Evolutionary conservation across 176 grass and related monocot genomes (phyloP).

Genomic region (Avena sativa): DNA sequence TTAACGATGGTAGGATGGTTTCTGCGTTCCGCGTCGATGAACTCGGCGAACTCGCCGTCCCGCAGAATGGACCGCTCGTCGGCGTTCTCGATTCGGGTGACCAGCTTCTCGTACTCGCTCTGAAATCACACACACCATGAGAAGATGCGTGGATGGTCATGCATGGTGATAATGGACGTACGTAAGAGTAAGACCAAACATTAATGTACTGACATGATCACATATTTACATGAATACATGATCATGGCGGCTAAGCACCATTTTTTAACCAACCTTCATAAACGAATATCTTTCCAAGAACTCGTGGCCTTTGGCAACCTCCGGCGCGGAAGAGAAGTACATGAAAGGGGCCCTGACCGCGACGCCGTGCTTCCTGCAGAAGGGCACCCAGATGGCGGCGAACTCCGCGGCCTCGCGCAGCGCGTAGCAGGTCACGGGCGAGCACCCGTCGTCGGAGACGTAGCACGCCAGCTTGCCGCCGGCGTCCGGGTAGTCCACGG

Average conservation of each 20-base stretch:
- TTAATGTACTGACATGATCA: not conserved
- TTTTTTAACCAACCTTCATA: no score
- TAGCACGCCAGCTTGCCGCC: slow-evolving; percentile 60
- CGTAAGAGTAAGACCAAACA: not conserved
- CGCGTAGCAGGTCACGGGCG: slow-evolving; percentile 51
- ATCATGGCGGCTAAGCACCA: not conserved
- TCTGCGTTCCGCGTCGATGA: slow-evolving; percentile 33
- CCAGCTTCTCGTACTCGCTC: slow-evolving; percentile 57
- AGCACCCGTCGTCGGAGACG: slow-evolving; percentile 68
- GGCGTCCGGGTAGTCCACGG: slow-evolving; percentile 58
- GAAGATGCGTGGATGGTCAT: no score
- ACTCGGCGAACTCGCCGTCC: slow-evolving; percentile 44
- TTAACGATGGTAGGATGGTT: slow-evolving; percentile 60
- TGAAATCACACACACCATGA: no score
- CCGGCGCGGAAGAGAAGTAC: slow-evolving; percentile 49
- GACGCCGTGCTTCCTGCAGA: slow-evolving; percentile 49
- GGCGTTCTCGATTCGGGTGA: slow-evolving; percentile 44
- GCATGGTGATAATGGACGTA: not conserved
- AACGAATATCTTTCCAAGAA: slow-evolving; percentile 15
- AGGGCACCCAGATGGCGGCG: slow-evolving; percentile 61
- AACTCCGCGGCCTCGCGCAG: slow-evolving; percentile 48
- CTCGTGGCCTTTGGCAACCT: not conserved
- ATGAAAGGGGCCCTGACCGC: slow-evolving; percentile 45
- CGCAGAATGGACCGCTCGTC: slow-evolving; percentile 29
- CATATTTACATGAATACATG: no score